A percentile compares a stretch with the other conserved stretches of the same genome.
Evolutionary conservation across 495 filamentous ascomycete genomes (phyloP).

Genomic region (Venustampulla echinocandica): DNA sequence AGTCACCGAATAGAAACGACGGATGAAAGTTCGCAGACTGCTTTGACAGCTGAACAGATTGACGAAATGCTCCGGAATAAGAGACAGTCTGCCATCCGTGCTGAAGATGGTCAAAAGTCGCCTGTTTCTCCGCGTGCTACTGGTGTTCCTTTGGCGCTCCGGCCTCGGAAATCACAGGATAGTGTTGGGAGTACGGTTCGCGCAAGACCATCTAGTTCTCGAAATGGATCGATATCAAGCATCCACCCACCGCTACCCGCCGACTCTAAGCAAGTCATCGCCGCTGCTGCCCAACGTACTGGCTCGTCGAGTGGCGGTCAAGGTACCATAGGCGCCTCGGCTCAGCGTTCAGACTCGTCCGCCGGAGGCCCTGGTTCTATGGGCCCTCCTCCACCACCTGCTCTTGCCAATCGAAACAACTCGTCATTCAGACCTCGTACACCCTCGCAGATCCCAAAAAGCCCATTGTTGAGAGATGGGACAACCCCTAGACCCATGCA

Average conservation of each 20-base stretch:
- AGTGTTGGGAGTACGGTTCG: constrained; percentile 29
- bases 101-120: constrained; percentile 33
- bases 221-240: constrained; percentile 20
- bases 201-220: constrained; percentile 14
- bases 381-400: constrained; percentile 79
- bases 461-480: constrained; percentile 25
- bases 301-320: constrained; percentile 33
- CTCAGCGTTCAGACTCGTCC: constrained; percentile 16
- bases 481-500: constrained; percentile 43
- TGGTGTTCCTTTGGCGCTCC: constrained; percentile 22
- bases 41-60: constrained; percentile 62
- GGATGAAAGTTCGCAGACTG: constrained; percentile 67
- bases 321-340: constrained; percentile 56
- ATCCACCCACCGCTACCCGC: constrained; percentile 65
- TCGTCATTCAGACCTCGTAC: constrained; percentile 58
- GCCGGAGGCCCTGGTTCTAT: constrained; percentile 47
- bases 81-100: constrained; percentile 14
- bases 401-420: constrained; percentile 58
- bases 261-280: constrained; percentile 77
- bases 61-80: constrained; percentile 52
- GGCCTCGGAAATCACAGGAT: constrained; percentile 30
- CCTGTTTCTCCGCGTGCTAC: constrained; percentile 22
- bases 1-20: constrained; percentile 30
- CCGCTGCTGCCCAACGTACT: constrained; percentile 59
- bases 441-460: constrained; percentile 40